Evolutionary conservation across 768 basidiomycete species (phyloP), one percentile per base, ranked within the genome.

Genomic region (Suillus cothurnatus): DNA sequence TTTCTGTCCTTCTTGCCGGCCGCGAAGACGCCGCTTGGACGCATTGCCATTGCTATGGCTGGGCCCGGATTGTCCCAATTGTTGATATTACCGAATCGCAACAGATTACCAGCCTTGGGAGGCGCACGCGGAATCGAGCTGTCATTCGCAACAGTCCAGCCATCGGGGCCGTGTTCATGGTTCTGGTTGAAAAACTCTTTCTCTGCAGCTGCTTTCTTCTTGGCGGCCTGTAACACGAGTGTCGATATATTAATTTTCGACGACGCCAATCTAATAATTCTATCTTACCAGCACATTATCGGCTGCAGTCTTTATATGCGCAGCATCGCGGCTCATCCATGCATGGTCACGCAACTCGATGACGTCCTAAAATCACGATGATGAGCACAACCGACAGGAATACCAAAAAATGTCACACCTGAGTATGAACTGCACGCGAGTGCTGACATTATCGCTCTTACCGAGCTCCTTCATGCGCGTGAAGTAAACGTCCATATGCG

Each of bases 401-500:
- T 36, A 9, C 34, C 34, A 36, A 9, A 4, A 15, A 61, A 14
- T 17, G 6, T 17, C 86, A 62, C 66, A 97, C 96, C 88, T 93
- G 88, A 64, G 84, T 95, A 98, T 97, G 79, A 92, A 98, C 63
- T 90, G 88, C 86, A 97, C 93, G 71, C 97, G 91, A 21, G 94
- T 85, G 64, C 86, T 88, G 67, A 97, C 88, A 62, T 90, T 88
- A 23, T 71, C 78, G 71, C 87, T 93, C 80, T 89, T 90, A 47
- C 85, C 81, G 68, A 98, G 81, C 74, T 92, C 88, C 73, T 88
- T 87, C 89, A 99, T 94, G 64, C 97, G 86, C 41, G 85, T 82
- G 82, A 98, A 97, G 84, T 97, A 97, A 36, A 95, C 90, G 70
- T 92, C 90, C 87, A 99, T 92, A 71, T 94, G 91, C 19, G 88